Percentiles rank a stretch among this genome's conserved stretches.
Evolutionary conservation across 2,329 filamentous ascomycete species (phyloP).

Genomic region (Aphanocladium album): DNA sequence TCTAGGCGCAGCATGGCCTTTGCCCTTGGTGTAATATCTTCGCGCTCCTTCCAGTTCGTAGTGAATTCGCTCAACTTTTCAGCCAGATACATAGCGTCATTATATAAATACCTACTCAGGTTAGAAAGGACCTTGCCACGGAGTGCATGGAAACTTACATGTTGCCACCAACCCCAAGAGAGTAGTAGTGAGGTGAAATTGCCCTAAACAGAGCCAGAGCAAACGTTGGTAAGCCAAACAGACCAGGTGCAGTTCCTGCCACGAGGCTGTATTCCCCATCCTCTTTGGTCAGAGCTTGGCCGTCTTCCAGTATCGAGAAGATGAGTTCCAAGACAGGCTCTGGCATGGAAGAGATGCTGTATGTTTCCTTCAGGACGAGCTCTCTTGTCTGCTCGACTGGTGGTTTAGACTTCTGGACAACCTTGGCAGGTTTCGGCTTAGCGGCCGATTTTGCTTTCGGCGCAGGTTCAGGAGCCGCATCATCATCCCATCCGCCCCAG

Average conservation of each 20-base stretch:
- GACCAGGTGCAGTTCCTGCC: slow-evolving; percentile 59
- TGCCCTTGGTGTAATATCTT: slow-evolving; percentile 46
- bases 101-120: slow-evolving; percentile 55
- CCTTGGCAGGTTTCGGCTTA: slow-evolving; percentile 1
- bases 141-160: slow-evolving; percentile 44
- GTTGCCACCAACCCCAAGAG: slow-evolving; percentile 54
- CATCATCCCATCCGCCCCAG: slow-evolving; percentile 74
- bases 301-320: slow-evolving; percentile 54
- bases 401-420: slow-evolving; percentile 15
- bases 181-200: slow-evolving; percentile 69
- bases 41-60: slow-evolving; percentile 46
- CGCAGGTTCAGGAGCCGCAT: slow-evolving; percentile 32
- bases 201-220: slow-evolving; percentile 75
- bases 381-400: slow-evolving; percentile 47
- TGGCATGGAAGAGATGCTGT: slow-evolving; percentile 83
- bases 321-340: slow-evolving; percentile 69
- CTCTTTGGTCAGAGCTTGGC: slow-evolving; percentile 52
- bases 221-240: slow-evolving; percentile 68
- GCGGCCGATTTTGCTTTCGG: slow-evolving; percentile 4
- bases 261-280: slow-evolving; percentile 52
- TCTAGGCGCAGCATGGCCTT: slow-evolving; percentile 53
- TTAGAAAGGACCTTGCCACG: background rate
- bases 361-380: slow-evolving; percentile 76
- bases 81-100: slow-evolving; percentile 60
- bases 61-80: slow-evolving; percentile 49